These are phyloP conservation scores for Boletus reticulatus DNA, from an alignment of 768 basidiomycete genomes.

Conservation along the genomic window DNA sequence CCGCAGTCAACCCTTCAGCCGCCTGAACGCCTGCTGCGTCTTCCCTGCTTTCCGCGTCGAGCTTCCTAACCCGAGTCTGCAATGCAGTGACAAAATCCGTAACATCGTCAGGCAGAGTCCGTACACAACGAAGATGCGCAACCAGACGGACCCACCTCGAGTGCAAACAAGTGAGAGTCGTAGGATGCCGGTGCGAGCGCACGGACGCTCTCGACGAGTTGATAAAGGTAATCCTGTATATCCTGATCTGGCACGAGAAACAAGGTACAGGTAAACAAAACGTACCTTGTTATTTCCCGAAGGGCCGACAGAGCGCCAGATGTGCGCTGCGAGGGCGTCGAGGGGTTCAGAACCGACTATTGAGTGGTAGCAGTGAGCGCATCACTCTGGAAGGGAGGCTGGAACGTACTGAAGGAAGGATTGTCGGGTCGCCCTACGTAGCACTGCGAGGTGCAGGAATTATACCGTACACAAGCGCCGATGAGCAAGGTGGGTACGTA, in stretches of 20 bases:
- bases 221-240: conserved; percentile 80
- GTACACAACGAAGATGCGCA: neutral
- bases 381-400: neutral
- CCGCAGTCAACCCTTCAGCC: no score
- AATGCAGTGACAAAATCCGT: neutral
- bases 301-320: conserved; percentile 77
- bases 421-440: conserved; percentile 89
- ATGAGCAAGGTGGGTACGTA: conserved; percentile 28
- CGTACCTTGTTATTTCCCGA: conserved; percentile 87
- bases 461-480: neutral
- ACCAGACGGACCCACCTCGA: conserved; percentile 49
- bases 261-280: no score
- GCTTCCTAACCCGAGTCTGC: conserved; percentile 10
- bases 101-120: neutral
- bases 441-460: conserved; percentile 43
- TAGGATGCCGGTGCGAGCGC: conserved; percentile 68
- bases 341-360: conserved; percentile 83
- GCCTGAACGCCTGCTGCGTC: neutral
- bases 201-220: conserved; percentile 70
- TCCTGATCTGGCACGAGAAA: neutral
- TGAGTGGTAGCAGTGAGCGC: neutral
- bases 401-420: conserved; percentile 74
- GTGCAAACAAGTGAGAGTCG: conserved; percentile 73
- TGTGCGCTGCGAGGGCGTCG: conserved; percentile 61
- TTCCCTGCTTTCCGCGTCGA: conserved; percentile 1